These are phyloP conservation scores for Guillardia theta DNA, from an alignment of 78 protist genomes.

Conservation along the genomic window DNA sequence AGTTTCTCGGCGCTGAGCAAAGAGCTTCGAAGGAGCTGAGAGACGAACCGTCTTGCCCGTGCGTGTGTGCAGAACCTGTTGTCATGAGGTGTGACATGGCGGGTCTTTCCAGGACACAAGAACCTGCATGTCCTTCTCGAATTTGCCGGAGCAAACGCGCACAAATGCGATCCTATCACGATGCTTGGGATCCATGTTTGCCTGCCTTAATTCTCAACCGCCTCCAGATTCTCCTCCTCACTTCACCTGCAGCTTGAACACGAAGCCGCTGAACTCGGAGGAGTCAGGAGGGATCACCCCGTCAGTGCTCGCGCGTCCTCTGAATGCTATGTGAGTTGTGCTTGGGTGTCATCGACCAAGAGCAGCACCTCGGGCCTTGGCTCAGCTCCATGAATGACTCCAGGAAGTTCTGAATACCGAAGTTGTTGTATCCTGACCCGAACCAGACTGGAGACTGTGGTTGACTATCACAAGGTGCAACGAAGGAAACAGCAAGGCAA, in stretches of 20 bases:
- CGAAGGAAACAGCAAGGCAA: background rate
- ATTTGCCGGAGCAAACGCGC: slow-evolving; percentile 47
- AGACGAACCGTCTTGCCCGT: slow-evolving; percentile 30
- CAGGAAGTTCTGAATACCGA: slow-evolving; percentile 47
- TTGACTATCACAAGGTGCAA: background rate
- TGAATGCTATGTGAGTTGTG: no score
- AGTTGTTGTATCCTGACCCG: slow-evolving; percentile 49
- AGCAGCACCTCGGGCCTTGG: background rate
- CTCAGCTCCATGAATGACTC: background rate
- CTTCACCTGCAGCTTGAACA: slow-evolving; percentile 45
- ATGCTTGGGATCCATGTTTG: slow-evolving; percentile 47
- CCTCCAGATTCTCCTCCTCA: background rate
- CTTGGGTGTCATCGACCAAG: no score
- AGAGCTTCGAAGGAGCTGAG: background rate
- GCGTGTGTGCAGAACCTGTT: background rate
- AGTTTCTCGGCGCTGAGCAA: slow-evolving; percentile 21
- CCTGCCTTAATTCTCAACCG: background rate
- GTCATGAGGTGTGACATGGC: background rate
- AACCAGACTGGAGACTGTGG: slow-evolving; percentile 33
- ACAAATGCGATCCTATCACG: slow-evolving; percentile 50
- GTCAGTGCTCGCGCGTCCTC: background rate
- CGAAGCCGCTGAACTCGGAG: slow-evolving; percentile 46
- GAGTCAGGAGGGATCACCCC: background rate
- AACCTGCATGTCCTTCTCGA: slow-evolving; percentile 43
- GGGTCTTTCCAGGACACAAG: background rate